Conservation (phyloP, 495 filamentous ascomycete genomes). For the Neurospora terricola region DNA sequence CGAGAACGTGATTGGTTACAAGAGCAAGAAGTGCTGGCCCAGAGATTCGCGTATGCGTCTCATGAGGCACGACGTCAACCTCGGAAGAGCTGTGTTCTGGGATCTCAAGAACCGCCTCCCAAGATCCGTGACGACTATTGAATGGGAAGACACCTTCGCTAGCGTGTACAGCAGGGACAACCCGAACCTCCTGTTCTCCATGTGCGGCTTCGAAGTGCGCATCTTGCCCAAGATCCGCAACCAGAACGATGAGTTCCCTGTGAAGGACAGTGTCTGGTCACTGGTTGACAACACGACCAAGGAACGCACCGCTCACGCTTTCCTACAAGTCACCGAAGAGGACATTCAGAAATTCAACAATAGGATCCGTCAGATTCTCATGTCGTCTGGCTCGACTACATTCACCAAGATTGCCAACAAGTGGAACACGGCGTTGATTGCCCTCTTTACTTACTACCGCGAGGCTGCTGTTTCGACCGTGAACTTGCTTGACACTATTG, state of each 20-base stretch:
- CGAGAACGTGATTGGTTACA: slow-evolving; percentile 97
- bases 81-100: slow-evolving; percentile 98
- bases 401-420: slow-evolving; percentile 99
- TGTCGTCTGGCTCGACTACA: slow-evolving; percentile 97
- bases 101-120: slow-evolving; percentile 96
- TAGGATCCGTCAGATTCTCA: slow-evolving; percentile 94
- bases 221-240: slow-evolving; percentile 95
- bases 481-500: slow-evolving; percentile 91
- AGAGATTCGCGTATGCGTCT: slow-evolving; percentile 94
- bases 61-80: slow-evolving; percentile 98
- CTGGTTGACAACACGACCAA: slow-evolving; percentile 93
- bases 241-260: slow-evolving; percentile 88
- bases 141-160: slow-evolving; percentile 99
- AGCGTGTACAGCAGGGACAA: slow-evolving; percentile 99
- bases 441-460: slow-evolving; percentile 98
- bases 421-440: slow-evolving; percentile 97
- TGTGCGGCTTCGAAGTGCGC: slow-evolving; percentile 97
- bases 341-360: slow-evolving; percentile 99
- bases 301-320: slow-evolving; percentile 94
- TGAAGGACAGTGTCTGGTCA: slow-evolving; percentile 98
- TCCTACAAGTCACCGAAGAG: slow-evolving; percentile 96
- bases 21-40: slow-evolving; percentile 99
- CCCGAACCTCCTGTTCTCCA: slow-evolving; percentile 92
- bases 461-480: slow-evolving; percentile 98
- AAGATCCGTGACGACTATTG: slow-evolving; percentile 89